Evolutionary conservation across 2,329 filamentous ascomycete species (phyloP).

Genomic region (Macrophomina tecta): DNA sequence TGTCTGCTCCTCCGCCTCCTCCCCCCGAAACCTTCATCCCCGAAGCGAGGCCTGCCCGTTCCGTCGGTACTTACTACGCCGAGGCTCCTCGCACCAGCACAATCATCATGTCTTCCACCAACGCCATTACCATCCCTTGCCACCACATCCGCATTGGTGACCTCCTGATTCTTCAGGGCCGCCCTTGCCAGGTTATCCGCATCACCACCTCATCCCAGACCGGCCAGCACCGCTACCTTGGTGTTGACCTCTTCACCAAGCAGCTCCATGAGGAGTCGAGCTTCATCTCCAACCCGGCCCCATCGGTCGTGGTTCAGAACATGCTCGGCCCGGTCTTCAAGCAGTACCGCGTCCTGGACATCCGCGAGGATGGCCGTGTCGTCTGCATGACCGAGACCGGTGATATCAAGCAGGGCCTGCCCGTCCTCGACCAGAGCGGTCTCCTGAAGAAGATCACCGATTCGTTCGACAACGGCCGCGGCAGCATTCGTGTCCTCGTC

Average conservation of each 20-base stretch:
- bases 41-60: conserved; percentile 35
- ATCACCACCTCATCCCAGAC: conserved; percentile 98
- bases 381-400: conserved; percentile 99
- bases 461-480: conserved; percentile 89
- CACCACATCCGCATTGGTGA: conserved; percentile 99
- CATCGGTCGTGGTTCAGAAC: conserved; percentile 97
- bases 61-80: conserved; percentile 8
- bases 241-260: conserved; percentile 99
- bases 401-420: conserved; percentile 94
- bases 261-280: conserved; percentile 98
- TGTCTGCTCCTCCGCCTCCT: conserved; percentile 44
- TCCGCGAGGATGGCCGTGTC: conserved; percentile 80
- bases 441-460: conserved; percentile 81
- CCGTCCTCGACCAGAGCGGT: conserved; percentile 93
- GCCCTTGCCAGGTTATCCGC: conserved; percentile 99
- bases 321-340: conserved; percentile 99
- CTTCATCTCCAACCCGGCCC: conserved; percentile 95
- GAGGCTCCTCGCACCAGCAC: conserved; percentile 35
- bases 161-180: conserved; percentile 97
- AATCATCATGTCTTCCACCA: conserved; percentile 64
- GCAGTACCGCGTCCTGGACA: conserved; percentile 99
- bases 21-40: conserved; percentile 30
- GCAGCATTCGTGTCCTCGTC: conserved; percentile 92
- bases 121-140: conserved; percentile 97
- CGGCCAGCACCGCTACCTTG: conserved; percentile 99